A percentile compares a stretch with the other conserved stretches of the same genome.
Conservation (phyloP, 2,329 filamentous ascomycete genomes). For the Ceratocystis huliohia region DNA sequence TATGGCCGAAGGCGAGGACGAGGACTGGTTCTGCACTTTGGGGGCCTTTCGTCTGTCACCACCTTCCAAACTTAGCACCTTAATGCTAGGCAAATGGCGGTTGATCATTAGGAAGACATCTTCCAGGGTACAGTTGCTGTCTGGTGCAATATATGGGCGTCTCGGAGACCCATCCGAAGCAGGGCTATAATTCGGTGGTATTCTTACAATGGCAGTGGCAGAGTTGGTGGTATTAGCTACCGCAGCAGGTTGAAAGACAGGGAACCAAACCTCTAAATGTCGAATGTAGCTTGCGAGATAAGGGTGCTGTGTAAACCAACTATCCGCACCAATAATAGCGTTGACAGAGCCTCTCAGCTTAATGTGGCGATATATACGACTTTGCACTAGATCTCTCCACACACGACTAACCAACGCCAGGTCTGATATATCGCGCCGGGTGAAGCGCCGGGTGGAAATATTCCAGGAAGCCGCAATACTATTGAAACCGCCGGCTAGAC, state of each 20-base stretch:
- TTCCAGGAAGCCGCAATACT: conserved; percentile 30
- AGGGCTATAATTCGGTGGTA: background rate
- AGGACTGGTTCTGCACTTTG: conserved; percentile 36
- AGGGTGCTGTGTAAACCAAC: conserved; percentile 46
- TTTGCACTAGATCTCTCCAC: conserved; percentile 58
- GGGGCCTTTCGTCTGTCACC: conserved; percentile 65
- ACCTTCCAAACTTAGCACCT: conserved; percentile 61
- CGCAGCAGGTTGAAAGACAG: conserved; percentile 47
- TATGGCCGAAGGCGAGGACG: conserved; percentile 16
- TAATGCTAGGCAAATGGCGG: conserved; percentile 45
- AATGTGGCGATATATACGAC: conserved; percentile 61
- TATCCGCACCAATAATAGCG: conserved; percentile 46
- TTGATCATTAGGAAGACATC: conserved; percentile 55
- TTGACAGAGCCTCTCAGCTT: conserved; percentile 59
- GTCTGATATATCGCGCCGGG: conserved; percentile 53
- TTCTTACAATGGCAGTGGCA: background rate
- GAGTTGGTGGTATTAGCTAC: background rate
- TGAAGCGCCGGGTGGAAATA: conserved; percentile 48
- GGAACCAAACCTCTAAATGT: conserved; percentile 67
- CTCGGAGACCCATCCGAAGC: conserved; percentile 32
- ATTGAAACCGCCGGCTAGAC: conserved; percentile 36
- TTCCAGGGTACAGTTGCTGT: conserved; percentile 55
- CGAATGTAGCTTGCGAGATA: conserved; percentile 53
- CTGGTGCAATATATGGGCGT: conserved; percentile 32
- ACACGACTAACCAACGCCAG: conserved; percentile 47